Base-by-base conservation (phyloP, 2,329 filamentous ascomycete species). In the Juglanconis sp. region DNA sequence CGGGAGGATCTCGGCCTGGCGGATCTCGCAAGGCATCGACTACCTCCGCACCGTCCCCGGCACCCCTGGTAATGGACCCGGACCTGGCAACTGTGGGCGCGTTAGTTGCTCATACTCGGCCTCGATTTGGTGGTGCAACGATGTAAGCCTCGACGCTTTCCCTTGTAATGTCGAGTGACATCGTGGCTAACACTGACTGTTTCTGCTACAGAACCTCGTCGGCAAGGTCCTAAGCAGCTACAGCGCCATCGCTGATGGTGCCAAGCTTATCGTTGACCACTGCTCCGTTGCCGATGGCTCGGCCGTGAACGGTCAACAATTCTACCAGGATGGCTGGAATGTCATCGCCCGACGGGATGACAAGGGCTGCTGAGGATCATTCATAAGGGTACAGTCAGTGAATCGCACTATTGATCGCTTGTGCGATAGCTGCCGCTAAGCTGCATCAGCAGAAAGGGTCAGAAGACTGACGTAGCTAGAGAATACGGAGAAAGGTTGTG, bases 81-180 rank as follows among this genome's bases (percentile, higher is more conserved):
- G 67, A 4, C 64, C 64, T 4, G 57, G 55, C 8, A 55, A 47
- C 13, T 68, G 66, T 46, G 61, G 56, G 9, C 62, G 62, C 1
- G 66, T 68, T 10, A 68, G 65, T 42, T 70, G 68, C 49, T 60
- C 57, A 1, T 65, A 57, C 8, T 53, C 55, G 0, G 53, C 63
- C 2, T 66, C 60, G 4, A 68, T 69, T 47, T 65, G 44, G n/a
- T 68, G 66, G 66, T 70, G 68, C 55, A 69, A 70, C 51, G 62
- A 68, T 15, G 66, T 68, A 52, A 60, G 63, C 63, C 9, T 17
- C 5, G 17, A 9, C 3, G 17, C 8, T 5, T 40, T 4, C 24
- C 13, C 9, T 17, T 10, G 4, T 34, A 24, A 4, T 15, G 4
- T 34, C 4, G n/a, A 4, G 13, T 4, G 34, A 15, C 8, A 13